These are phyloP conservation scores for Scenedesmus sp. DNA, from an alignment of 163 green algal species.

Conservation along the genomic window DNA sequence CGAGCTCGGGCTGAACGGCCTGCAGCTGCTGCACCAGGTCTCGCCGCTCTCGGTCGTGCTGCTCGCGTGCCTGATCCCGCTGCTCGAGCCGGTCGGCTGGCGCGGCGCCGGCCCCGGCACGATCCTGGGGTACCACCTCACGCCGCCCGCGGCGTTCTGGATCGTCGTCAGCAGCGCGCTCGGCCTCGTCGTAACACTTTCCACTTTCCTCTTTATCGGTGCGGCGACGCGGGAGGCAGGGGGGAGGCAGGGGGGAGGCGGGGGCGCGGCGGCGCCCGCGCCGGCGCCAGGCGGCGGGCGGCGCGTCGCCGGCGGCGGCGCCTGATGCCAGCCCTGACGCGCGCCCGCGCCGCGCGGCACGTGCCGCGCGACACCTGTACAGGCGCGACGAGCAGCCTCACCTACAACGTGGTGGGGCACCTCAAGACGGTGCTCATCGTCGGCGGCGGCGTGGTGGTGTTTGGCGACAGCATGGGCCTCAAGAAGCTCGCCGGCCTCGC, in stretches of 20 bases:
- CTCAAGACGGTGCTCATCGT: constrained; percentile 47
- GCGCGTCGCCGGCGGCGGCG: no score
- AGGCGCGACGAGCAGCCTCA: constrained; percentile 76
- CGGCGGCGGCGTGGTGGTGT: constrained; percentile 29
- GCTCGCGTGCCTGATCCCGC: constrained; percentile 21
- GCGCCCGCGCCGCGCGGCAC: no score
- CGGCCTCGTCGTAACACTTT: constrained; percentile 82
- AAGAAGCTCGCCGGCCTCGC: constrained; percentile 35
- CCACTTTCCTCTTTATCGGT: constrained; percentile 89
- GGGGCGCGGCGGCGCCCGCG: no score
- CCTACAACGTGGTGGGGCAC: constrained; percentile 84
- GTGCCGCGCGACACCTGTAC: no score
- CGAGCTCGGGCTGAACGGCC: constrained; percentile 34
- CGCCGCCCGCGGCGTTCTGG: constrained; percentile 15
- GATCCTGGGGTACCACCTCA: constrained; percentile 31
- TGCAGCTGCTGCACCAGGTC: constrained; percentile 47
- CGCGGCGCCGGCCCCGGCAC: constrained; percentile 14
- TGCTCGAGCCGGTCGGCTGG: constrained; percentile 38
- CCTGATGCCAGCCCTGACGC: no score
- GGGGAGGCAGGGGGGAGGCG: no score
- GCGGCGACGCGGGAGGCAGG: no score
- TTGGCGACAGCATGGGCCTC: constrained; percentile 34
- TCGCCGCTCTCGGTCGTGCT: constrained; percentile 14
- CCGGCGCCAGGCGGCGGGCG: no score
- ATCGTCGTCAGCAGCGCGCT: constrained; percentile 71